These are phyloP conservation scores for Gymnopilus dilepis DNA, from an alignment of 768 basidiomycete genomes.

Conservation along the genomic window DNA sequence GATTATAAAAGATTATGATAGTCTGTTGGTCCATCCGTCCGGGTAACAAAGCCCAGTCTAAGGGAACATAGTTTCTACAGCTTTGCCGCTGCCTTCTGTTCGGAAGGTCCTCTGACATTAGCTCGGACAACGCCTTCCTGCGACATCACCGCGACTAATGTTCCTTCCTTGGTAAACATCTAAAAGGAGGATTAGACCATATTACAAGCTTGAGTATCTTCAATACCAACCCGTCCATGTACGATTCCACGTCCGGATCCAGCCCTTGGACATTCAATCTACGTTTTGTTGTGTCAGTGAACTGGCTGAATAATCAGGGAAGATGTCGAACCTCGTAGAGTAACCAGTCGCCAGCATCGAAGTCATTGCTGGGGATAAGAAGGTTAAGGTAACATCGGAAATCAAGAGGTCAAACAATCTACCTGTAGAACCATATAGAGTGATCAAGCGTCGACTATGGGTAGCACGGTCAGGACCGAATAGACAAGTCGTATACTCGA, in stretches of 20 bases:
- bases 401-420: conserved; percentile 26
- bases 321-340: conserved; percentile 82
- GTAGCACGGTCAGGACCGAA: neutral
- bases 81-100: conserved; percentile 24
- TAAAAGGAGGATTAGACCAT: conserved; percentile 30
- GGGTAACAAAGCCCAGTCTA: too few species aligned
- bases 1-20: neutral
- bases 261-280: conserved; percentile 70
- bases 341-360: conserved; percentile 82
- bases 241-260: conserved; percentile 72
- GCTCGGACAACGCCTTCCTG: conserved; percentile 83
- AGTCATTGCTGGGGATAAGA: conserved; percentile 55
- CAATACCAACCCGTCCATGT: conserved; percentile 65
- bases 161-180: conserved; percentile 74
- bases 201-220: neutral
- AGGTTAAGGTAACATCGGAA: neutral
- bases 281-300: neutral
- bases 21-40: neutral
- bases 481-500: neutral
- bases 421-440: conserved; percentile 82
- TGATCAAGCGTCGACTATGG: conserved; percentile 76
- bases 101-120: conserved; percentile 48
- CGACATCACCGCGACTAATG: conserved; percentile 73
- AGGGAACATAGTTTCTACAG: conserved; percentile 2
- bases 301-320: conserved; percentile 36